A percentile compares a stretch with the other conserved stretches of the same genome.
phyloP scores from a whole-genome alignment of 2,329 filamentous ascomycete species.

The Aspergillus brunneoviolaceus region DNA sequence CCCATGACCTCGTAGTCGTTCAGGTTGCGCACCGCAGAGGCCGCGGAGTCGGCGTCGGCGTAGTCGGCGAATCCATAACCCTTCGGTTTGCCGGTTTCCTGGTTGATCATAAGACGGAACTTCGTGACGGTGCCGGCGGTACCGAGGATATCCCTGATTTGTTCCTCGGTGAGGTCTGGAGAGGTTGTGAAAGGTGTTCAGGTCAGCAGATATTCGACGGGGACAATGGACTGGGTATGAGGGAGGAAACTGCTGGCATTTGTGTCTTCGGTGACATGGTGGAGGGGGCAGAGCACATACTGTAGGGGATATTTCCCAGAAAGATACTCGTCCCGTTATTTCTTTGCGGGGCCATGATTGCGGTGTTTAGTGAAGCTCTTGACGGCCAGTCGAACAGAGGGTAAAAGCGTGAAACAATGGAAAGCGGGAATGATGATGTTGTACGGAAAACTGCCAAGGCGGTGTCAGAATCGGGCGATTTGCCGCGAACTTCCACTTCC shows the following conservation, averaged over 20 bases:
- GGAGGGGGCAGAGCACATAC: slow-evolving; percentile 59
- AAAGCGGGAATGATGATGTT: neutral
- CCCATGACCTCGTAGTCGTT: slow-evolving; percentile 96
- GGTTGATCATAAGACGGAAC: slow-evolving; percentile 92
- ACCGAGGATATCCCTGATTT: slow-evolving; percentile 91
- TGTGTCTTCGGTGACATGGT: slow-evolving; percentile 18
- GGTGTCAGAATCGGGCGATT: slow-evolving; percentile 28
- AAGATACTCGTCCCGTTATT: slow-evolving; percentile 47
- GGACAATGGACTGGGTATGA: neutral
- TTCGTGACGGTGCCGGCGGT: slow-evolving; percentile 86
- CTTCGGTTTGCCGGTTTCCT: slow-evolving; percentile 90
- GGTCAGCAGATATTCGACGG: neutral
- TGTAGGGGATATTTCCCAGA: slow-evolving; percentile 62
- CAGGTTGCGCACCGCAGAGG: slow-evolving; percentile 89
- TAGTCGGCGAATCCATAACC: slow-evolving; percentile 98
- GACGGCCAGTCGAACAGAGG: neutral
- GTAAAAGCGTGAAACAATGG: neutral
- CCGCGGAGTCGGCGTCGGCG: slow-evolving; percentile 85
- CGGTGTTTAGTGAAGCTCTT: neutral
- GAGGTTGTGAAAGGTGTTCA: neutral
- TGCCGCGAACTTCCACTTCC: slow-evolving; percentile 22
- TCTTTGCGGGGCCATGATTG: slow-evolving; percentile 46
- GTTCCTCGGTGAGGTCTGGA: slow-evolving; percentile 90
- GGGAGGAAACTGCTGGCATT: neutral
- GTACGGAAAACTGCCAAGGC: slow-evolving; percentile 15